Conservation (phyloP, 495 filamentous ascomycete genomes). For the Annulohypoxylon nitens region DNA sequence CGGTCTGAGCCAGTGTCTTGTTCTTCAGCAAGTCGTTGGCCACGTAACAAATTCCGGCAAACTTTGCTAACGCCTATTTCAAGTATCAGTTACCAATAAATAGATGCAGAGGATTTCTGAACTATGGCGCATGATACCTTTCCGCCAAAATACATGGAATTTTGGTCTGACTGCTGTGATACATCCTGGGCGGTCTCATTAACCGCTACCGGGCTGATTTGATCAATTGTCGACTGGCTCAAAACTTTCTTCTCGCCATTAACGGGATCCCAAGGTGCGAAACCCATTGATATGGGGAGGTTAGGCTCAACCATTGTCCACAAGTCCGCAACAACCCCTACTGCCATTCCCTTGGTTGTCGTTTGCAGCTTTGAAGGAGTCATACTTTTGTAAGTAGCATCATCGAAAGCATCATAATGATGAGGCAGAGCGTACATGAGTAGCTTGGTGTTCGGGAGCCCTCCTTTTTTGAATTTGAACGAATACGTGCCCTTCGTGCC, state of each 20-base stretch:
- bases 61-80: constrained; percentile 82
- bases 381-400: constrained; percentile 64
- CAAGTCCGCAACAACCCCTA: constrained; percentile 76
- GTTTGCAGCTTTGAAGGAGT: constrained; percentile 76
- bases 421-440: constrained; percentile 94
- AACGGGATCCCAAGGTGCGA: constrained; percentile 78
- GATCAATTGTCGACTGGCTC: constrained; percentile 62
- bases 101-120: not conserved
- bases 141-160: constrained; percentile 96
- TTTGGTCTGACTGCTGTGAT: constrained; percentile 73
- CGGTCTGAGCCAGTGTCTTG: constrained; percentile 67
- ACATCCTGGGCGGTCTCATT: constrained; percentile 82
- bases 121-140: constrained; percentile 65
- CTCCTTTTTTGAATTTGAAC: constrained; percentile 76
- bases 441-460: constrained; percentile 66
- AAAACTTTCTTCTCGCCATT: constrained; percentile 65
- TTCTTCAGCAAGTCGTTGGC: constrained; percentile 75
- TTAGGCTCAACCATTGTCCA: constrained; percentile 83
- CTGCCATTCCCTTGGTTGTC: constrained; percentile 87
- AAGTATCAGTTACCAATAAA: constrained; percentile 40
- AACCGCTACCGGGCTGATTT: constrained; percentile 69
- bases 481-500: constrained; percentile 76
- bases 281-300: constrained; percentile 79
- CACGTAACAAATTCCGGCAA: constrained; percentile 78
- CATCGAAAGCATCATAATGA: constrained; percentile 80